phyloP scores from a whole-genome alignment of 2,329 filamentous ascomycete species.

The Talaromyces rugulosus region DNA sequence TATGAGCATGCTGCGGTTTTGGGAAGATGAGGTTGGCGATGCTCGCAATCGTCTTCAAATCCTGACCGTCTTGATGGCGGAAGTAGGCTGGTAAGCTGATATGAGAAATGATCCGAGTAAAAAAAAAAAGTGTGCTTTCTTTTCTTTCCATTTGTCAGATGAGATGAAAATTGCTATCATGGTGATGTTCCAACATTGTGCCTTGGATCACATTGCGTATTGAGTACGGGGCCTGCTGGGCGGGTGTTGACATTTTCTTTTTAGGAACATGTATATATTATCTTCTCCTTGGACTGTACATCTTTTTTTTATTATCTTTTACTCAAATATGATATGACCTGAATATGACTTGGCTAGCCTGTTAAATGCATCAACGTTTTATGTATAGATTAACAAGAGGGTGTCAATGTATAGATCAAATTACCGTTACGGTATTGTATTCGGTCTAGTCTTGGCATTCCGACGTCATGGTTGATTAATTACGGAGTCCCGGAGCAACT shows the following conservation, averaged over 20 bases:
- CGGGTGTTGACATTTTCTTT: background rate
- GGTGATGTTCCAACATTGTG: background rate
- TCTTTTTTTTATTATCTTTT: background rate
- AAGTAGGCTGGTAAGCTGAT: background rate
- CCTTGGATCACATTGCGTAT: background rate
- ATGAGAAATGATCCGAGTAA: background rate
- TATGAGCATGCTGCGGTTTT: constrained; percentile 24
- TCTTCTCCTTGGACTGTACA: background rate
- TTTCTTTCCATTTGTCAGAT: background rate
- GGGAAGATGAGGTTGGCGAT: constrained; percentile 23
- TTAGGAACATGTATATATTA: background rate
- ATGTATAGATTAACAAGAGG: background rate
- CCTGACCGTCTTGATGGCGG: constrained; percentile 16
- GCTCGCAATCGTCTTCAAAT: constrained; percentile 22
- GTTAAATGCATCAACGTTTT: background rate
- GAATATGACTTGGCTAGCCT: too few relatives aligned
- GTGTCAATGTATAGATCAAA: background rate
- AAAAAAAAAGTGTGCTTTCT: background rate
- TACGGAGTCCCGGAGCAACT: background rate
- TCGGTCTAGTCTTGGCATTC: background rate
- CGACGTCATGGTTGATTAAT: background rate
- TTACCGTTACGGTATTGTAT: background rate
- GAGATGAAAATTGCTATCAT: background rate
- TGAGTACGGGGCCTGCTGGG: background rate
- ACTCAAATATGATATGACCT: background rate